Conservation (phyloP, 108 stramenopile genomes). For the Cyclotella distinguenda region DNA sequence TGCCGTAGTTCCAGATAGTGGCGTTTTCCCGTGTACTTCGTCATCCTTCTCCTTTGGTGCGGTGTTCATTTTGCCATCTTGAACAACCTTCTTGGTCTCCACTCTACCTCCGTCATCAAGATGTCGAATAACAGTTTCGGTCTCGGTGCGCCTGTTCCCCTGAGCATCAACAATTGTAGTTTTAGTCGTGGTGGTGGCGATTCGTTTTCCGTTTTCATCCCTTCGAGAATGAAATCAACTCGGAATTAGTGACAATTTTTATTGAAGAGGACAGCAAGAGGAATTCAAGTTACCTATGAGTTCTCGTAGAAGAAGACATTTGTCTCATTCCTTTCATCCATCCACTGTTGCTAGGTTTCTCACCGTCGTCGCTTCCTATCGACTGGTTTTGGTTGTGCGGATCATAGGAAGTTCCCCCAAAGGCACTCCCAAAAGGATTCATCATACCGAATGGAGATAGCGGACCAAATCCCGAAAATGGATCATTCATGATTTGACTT, state of each 20-base stretch:
- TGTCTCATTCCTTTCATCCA: constrained; percentile 20
- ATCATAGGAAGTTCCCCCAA: constrained; percentile 28
- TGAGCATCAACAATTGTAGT: constrained; percentile 34
- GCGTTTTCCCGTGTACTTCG: not conserved
- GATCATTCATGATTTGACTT: constrained; percentile 22
- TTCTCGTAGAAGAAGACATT: constrained; percentile 29
- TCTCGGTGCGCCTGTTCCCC: constrained; percentile 28
- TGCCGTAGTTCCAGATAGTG: not conserved
- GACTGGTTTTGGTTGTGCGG: not conserved
- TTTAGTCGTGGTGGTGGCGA: constrained; percentile 31
- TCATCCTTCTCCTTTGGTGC: not conserved
- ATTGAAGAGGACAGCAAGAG: constrained; percentile 10
- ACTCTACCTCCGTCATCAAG: constrained; percentile 46
- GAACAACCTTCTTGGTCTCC: constrained; percentile 29
- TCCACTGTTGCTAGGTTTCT: not conserved
- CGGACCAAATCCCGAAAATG: constrained; percentile 39
- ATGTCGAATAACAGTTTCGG: constrained; percentile 27
- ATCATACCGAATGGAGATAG: constrained; percentile 22
- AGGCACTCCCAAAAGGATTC: constrained; percentile 39
- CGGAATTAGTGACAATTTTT: no score
- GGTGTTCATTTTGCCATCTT: constrained; percentile 4
- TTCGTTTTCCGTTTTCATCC: constrained; percentile 39
- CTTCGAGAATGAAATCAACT: no score
- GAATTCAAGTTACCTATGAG: no score
- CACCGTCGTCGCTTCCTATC: not conserved